These are phyloP conservation scores for Phyllosticta citriasiana DNA, from an alignment of 2,329 filamentous ascomycete species.

Conservation along the genomic window DNA sequence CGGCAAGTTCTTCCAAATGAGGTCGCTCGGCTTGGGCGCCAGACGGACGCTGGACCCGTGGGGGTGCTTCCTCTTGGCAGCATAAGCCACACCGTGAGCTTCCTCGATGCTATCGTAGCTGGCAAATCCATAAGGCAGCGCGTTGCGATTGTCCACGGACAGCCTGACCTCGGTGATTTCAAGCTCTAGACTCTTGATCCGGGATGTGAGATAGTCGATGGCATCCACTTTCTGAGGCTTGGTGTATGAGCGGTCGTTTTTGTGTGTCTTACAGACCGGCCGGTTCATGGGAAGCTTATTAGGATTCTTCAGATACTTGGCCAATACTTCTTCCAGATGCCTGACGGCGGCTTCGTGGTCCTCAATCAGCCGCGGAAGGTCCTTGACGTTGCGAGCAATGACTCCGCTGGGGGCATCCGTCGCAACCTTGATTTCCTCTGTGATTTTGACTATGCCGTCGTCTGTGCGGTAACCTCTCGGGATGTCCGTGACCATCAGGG, in stretches of 20 bases:
- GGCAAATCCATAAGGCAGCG: conserved; percentile 87
- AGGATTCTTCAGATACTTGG: conserved; percentile 85
- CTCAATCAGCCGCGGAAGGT: conserved; percentile 74
- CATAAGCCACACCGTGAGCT: conserved; percentile 78
- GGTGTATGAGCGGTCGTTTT: conserved; percentile 60
- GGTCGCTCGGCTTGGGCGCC: conserved; percentile 77
- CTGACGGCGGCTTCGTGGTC: conserved; percentile 75
- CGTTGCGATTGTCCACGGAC: conserved; percentile 75
- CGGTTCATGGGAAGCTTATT: conserved; percentile 65
- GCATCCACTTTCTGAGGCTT: conserved; percentile 71
- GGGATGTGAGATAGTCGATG: conserved; percentile 81
- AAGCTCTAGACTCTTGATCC: conserved; percentile 72
- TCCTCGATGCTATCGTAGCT: conserved; percentile 84
- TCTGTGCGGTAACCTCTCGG: conserved; percentile 67
- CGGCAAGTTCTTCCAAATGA: conserved; percentile 92
- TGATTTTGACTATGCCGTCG: conserved; percentile 76
- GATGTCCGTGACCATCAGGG: conserved; percentile 67
- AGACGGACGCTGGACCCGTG: conserved; percentile 66
- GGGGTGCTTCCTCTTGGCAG: conserved; percentile 69
- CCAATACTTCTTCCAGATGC: conserved; percentile 70
- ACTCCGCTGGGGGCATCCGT: conserved; percentile 70
- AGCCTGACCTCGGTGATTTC: conserved; percentile 76
- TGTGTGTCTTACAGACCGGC: conserved; percentile 69
- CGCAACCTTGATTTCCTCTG: conserved; percentile 68
- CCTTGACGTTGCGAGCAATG: conserved; percentile 85